phyloP scores from a whole-genome alignment of 345 rosid genomes.

The Chamaenerion angustifolium region DNA sequence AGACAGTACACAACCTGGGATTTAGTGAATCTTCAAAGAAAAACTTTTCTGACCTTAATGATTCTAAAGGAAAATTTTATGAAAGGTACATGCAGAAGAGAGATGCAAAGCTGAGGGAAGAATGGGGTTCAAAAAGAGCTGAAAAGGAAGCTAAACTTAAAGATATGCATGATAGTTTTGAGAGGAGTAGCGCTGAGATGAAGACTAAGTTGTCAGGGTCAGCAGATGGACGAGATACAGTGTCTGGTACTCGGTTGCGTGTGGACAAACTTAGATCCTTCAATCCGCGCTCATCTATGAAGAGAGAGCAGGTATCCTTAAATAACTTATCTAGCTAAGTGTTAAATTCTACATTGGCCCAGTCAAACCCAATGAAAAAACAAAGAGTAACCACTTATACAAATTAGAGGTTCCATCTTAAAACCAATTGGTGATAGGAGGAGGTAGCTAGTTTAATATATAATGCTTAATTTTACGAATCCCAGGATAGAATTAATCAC shows the following conservation, averaged over 20 bases:
- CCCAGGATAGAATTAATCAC: too few species aligned
- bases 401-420: too few species aligned
- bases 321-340: background rate
- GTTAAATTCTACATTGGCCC: too few species aligned
- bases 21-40: conserved; percentile 31
- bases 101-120: conserved; percentile 83
- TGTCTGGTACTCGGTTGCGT: conserved; percentile 32
- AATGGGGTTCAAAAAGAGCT: conserved; percentile 58
- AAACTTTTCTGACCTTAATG: conserved; percentile 43
- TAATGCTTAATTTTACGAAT: too few species aligned
- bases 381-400: too few species aligned
- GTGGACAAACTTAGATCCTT: conserved; percentile 66
- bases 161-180: conserved; percentile 82
- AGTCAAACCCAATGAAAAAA: too few species aligned
- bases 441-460: too few species aligned
- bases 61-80: conserved; percentile 68
- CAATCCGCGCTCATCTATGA: conserved; percentile 33
- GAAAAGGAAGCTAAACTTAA: conserved; percentile 95
- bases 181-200: conserved; percentile 79
- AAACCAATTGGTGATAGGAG: too few species aligned
- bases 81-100: conserved; percentile 82
- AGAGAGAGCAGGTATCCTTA: conserved; percentile 64
- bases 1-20: conserved; percentile 31
- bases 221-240: conserved; percentile 31
- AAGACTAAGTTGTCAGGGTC: conserved; percentile 58